phyloP scores from a whole-genome alignment of 2,329 filamentous ascomycete species.

The Talaromyces verruculosus region DNA sequence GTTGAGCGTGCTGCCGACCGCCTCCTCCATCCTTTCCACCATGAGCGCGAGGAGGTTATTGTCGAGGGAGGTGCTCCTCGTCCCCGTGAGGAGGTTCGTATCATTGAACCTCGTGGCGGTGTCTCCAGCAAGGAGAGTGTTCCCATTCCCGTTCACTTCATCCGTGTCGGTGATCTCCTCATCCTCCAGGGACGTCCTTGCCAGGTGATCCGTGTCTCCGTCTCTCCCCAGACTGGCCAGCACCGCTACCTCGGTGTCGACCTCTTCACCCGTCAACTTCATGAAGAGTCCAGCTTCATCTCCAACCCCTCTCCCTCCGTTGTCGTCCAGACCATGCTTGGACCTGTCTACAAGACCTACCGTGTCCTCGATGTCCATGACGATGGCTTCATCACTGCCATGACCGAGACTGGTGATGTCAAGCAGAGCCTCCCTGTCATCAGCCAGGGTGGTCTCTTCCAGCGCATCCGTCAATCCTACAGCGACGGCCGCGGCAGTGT shows the following conservation, averaged over 20 bases:
- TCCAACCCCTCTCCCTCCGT: conserved; percentile 96
- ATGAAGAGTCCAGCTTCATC: conserved; percentile 98
- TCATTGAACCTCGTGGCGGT: conserved; percentile 52
- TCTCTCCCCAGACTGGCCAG: conserved; percentile 95
- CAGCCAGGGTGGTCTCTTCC: conserved; percentile 88
- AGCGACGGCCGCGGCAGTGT: conserved; percentile 90
- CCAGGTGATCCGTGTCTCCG: conserved; percentile 99
- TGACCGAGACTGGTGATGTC: conserved; percentile 98
- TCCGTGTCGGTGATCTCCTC: conserved; percentile 97
- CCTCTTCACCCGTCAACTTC: conserved; percentile 99
- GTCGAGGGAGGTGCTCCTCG: conserved; percentile 46
- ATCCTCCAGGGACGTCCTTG: conserved; percentile 98
- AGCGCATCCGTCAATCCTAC: conserved; percentile 78
- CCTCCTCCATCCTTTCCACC: conserved; percentile 62
- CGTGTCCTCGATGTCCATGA: conserved; percentile 96
- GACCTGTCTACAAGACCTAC: conserved; percentile 99
- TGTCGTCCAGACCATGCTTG: conserved; percentile 98
- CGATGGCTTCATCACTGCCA: conserved; percentile 78
- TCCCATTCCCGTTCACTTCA: conserved; percentile 98
- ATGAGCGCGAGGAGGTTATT: conserved; percentile 46
- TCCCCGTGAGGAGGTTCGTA: conserved; percentile 50
- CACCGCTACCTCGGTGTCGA: conserved; percentile 99
- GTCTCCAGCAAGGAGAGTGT: conserved; percentile 72
- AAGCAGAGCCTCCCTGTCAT: conserved; percentile 93
- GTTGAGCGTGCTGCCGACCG: conserved; percentile 66